Evolutionary conservation across 2,329 filamentous ascomycete genomes (phyloP).

Genomic region (Coniochaeta ligniaria): DNA sequence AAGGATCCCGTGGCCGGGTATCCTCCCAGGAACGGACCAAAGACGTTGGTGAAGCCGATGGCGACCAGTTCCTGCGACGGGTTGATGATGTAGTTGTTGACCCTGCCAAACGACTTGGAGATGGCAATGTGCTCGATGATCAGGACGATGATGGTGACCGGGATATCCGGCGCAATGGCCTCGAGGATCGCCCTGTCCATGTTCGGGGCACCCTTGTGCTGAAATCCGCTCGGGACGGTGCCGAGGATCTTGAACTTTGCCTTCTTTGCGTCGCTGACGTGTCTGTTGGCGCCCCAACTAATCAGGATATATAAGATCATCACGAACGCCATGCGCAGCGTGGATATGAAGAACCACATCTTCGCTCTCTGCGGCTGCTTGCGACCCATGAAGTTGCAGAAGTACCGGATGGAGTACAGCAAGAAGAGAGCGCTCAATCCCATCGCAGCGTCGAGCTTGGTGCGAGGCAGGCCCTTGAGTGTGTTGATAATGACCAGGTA

Average conservation of each 20-base stretch:
- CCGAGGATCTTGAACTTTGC: slow-evolving; percentile 68
- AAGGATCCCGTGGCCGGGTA: slow-evolving; percentile 81
- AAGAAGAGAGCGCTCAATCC: slow-evolving; percentile 60
- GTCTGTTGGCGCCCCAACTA: slow-evolving; percentile 71
- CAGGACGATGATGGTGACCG: slow-evolving; percentile 82
- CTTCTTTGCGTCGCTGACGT: slow-evolving; percentile 40
- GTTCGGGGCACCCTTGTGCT: slow-evolving; percentile 67
- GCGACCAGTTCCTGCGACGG: slow-evolving; percentile 95
- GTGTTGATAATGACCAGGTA: slow-evolving; percentile 38
- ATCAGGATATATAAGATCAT: slow-evolving; percentile 82
- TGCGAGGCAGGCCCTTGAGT: slow-evolving; percentile 28
- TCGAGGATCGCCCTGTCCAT: slow-evolving; percentile 60
- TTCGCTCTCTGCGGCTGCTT: slow-evolving; percentile 54
- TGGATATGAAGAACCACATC: slow-evolving; percentile 67
- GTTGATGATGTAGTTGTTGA: slow-evolving; percentile 96
- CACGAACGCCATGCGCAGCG: slow-evolving; percentile 66
- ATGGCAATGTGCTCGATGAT: slow-evolving; percentile 98
- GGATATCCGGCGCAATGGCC: slow-evolving; percentile 65
- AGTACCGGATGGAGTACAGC: slow-evolving; percentile 56
- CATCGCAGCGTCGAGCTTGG: slow-evolving; percentile 62
- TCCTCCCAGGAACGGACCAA: slow-evolving; percentile 85
- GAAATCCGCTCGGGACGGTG: slow-evolving; percentile 75
- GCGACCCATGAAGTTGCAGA: slow-evolving; percentile 53
- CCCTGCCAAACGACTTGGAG: slow-evolving; percentile 92
- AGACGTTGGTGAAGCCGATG: slow-evolving; percentile 84